phyloP scores from a whole-genome alignment of 1,139 yeast genomes.

The Protomyces macrosporus region DNA sequence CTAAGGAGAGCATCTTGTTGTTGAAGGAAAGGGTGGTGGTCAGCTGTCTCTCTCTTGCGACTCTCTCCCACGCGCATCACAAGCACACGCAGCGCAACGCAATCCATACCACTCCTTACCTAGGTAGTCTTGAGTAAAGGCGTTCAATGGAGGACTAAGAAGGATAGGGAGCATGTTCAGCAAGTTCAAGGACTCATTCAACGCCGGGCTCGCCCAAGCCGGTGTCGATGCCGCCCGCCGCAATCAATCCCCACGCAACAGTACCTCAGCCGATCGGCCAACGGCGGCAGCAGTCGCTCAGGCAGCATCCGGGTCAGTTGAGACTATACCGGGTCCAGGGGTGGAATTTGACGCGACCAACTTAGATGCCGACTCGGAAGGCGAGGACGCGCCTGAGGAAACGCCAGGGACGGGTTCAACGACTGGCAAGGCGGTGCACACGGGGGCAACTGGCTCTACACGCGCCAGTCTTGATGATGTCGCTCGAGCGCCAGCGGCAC shows the following conservation, averaged over 20 bases:
- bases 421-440: not conserved
- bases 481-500: constrained; percentile 39
- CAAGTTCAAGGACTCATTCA: constrained; percentile 18
- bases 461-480: not conserved
- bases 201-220: constrained; percentile 19
- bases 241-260: constrained; percentile 13
- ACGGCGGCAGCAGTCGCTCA: not conserved
- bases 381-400: not conserved
- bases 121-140: too few relatives aligned
- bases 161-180: not conserved
- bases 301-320: not conserved
- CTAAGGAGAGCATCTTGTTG: not conserved
- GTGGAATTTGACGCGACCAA: not conserved
- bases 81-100: too few relatives aligned
- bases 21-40: too few relatives aligned
- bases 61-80: too few relatives aligned
- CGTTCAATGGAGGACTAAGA: too few relatives aligned
- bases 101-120: too few relatives aligned
- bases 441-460: not conserved
- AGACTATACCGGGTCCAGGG: not conserved
- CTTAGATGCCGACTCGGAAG: not conserved
- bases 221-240: constrained; percentile 23
- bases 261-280: constrained; percentile 9
- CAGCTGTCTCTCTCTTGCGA: too few relatives aligned
- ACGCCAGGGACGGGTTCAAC: not conserved